Evolutionary conservation across 768 basidiomycete genomes (phyloP).

Genomic region (Crucibulum laeve): DNA sequence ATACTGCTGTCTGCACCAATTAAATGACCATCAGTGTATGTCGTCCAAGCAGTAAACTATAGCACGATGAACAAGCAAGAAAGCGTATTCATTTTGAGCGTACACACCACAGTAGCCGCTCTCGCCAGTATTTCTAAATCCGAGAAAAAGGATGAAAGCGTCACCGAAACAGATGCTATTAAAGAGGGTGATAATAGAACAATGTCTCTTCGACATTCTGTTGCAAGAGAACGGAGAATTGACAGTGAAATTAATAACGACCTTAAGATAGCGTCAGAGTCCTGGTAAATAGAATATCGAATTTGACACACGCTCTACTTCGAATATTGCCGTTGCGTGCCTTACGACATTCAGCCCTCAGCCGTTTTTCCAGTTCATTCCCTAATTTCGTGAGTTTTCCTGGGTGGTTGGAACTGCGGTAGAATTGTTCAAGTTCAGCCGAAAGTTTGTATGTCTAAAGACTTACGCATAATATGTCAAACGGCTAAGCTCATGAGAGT

Average conservation of each 20-base stretch:
- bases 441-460: not conserved
- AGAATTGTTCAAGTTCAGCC: constrained; percentile 2
- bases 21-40: constrained; percentile 82
- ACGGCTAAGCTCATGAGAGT: constrained; percentile 79
- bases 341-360: constrained; percentile 59
- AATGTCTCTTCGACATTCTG: constrained; percentile 84
- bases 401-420: constrained; percentile 63
- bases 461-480: constrained; percentile 78
- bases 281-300: constrained; percentile 1
- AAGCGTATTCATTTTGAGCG: not conserved
- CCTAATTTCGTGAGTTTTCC: constrained; percentile 78
- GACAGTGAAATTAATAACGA: constrained; percentile 79
- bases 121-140: constrained; percentile 78
- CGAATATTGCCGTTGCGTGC: constrained; percentile 73
- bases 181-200: constrained; percentile 69
- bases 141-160: constrained; percentile 46
- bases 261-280: constrained; percentile 28
- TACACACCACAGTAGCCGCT: constrained; percentile 73
- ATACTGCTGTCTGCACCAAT: constrained; percentile 73
- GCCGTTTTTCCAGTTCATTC: constrained; percentile 71
- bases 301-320: constrained; percentile 65
- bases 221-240: constrained; percentile 76
- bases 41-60: constrained; percentile 89
- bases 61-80: not conserved
- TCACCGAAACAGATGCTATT: constrained; percentile 57